Evolutionary conservation across 768 basidiomycete genomes (phyloP).

Genomic region (Boletus rubescentipes): DNA sequence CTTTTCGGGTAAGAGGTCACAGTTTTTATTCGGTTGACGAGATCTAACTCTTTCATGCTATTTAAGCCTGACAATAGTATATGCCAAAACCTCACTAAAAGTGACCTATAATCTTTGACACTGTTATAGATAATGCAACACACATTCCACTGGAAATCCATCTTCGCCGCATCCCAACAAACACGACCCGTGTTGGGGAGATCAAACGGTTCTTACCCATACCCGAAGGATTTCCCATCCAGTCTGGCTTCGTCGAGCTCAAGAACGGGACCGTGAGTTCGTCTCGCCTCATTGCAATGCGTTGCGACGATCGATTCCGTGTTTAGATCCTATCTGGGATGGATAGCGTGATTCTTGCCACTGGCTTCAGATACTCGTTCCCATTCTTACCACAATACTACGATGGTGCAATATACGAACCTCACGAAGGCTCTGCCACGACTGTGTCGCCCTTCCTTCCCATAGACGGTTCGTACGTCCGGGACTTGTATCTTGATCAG

Average conservation of each 20-base stretch:
- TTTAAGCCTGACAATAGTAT: constrained; percentile 2
- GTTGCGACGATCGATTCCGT: too few relatives aligned
- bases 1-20: constrained; percentile 3
- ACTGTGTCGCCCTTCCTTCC: not conserved
- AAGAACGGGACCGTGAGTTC: constrained; percentile 11
- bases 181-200: constrained; percentile 11
- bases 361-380: constrained; percentile 12
- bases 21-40: too few relatives aligned
- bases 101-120: not conserved
- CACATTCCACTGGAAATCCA: not conserved
- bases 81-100: not conserved
- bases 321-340: constrained; percentile 9
- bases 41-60: not conserved
- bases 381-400: constrained; percentile 20
- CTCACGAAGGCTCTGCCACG: not conserved
- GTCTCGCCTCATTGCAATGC: not conserved
- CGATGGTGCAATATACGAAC: constrained; percentile 1
- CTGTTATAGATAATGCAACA: not conserved
- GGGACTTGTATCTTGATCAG: constrained; percentile 7
- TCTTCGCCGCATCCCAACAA: constrained; percentile 1
- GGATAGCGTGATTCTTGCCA: constrained; percentile 13
- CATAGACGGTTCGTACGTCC: constrained; percentile 3
- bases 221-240: constrained; percentile 1
- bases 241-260: constrained; percentile 12
- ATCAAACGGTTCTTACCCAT: constrained; percentile 7